phyloP scores from a whole-genome alignment of 495 filamentous ascomycete genomes.

The Lentithecium fluviatile region DNA sequence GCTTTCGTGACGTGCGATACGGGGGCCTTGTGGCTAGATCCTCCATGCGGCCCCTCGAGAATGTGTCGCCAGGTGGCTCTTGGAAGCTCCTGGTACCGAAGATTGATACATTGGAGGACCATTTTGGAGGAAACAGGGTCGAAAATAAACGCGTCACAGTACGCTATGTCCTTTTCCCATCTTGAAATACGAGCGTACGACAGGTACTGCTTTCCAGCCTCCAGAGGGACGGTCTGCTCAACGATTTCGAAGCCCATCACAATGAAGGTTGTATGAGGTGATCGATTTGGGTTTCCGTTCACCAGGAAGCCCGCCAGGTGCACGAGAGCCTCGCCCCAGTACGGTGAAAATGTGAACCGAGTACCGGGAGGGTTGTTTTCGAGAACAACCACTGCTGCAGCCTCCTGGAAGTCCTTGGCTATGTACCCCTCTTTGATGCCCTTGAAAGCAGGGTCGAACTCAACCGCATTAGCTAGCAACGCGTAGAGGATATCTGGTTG shows the following conservation, averaged over 20 bases:
- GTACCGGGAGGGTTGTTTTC: background rate
- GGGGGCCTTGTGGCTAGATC: too few species aligned
- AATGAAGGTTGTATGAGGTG: constrained; percentile 11
- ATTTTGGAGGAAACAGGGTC: constrained; percentile 12
- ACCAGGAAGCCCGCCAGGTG: constrained; percentile 25
- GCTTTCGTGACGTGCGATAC: too few species aligned
- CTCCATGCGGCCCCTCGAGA: constrained; percentile 7
- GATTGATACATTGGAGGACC: constrained; percentile 19
- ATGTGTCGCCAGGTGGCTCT: constrained; percentile 21
- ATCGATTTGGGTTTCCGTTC: constrained; percentile 17
- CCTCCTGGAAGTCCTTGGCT: constrained; percentile 16
- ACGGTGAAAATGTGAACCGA: constrained; percentile 9
- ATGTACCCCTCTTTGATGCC: constrained; percentile 20
- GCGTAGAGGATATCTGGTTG: constrained; percentile 24
- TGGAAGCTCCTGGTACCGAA: constrained; percentile 22
- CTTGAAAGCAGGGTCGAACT: constrained; percentile 12
- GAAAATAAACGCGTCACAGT: constrained; percentile 31
- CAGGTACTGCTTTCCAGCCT: constrained; percentile 25
- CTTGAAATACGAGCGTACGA: constrained; percentile 24
- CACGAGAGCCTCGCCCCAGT: constrained; percentile 20
- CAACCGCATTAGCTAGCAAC: constrained; percentile 22
- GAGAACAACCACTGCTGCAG: constrained; percentile 12
- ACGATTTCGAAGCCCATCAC: constrained; percentile 18
- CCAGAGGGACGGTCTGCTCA: constrained; percentile 21
- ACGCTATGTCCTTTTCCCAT: constrained; percentile 24